These are phyloP conservation scores for Suhomyces yuchorum DNA, from an alignment of 1,139 yeast genomes.

Conservation along the genomic window DNA sequence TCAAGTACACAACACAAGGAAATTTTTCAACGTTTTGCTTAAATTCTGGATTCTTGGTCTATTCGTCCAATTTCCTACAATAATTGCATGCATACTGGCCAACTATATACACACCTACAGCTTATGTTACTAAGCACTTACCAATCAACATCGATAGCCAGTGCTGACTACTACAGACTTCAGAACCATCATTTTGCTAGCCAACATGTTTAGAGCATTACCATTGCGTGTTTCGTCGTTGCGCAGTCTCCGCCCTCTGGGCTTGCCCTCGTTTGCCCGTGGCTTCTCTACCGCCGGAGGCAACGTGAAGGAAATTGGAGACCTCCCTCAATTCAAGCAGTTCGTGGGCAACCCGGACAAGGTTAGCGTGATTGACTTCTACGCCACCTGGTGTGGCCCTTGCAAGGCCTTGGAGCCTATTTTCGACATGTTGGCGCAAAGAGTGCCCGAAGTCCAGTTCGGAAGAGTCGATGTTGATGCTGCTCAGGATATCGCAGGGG, in stretches of 20 bases:
- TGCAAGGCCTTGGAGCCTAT: conserved; percentile 48
- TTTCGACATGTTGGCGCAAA: conserved; percentile 36
- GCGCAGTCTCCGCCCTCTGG: not conserved
- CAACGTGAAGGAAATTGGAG: conserved; percentile 14
- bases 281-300: conserved; percentile 2
- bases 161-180: not conserved
- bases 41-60: too few species aligned
- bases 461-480: conserved; percentile 41
- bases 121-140: not conserved
- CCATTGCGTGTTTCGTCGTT: not conserved
- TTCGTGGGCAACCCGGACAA: conserved; percentile 27
- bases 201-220: conserved; percentile 3
- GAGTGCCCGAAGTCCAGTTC: conserved; percentile 42
- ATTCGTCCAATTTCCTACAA: too few species aligned
- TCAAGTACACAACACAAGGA: too few species aligned
- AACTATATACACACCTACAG: too few species aligned
- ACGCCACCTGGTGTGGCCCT: conserved; percentile 53
- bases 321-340: conserved; percentile 23
- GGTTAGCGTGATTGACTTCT: conserved; percentile 42
- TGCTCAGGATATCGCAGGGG: conserved; percentile 33
- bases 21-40: too few species aligned
- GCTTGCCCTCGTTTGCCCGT: not conserved
- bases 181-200: not conserved
- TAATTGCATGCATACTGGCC: too few species aligned
- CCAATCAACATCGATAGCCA: not conserved